Evolutionary conservation across 2,329 filamentous ascomycete species (phyloP), one percentile per base, ranked within the genome.

Genomic region (Rutstroemia sp.): DNA sequence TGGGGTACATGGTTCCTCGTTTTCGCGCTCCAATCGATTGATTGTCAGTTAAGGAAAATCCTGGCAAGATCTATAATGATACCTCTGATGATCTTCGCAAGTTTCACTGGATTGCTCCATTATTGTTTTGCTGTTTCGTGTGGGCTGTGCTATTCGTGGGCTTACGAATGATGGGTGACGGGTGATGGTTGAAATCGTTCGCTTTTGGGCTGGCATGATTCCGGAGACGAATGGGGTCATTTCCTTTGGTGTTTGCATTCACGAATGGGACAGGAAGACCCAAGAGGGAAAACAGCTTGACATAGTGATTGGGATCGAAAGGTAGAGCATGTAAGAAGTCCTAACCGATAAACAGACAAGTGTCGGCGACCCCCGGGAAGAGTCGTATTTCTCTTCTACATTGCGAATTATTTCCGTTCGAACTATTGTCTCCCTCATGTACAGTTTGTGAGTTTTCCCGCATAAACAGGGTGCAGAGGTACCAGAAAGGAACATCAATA

Each of bases 61-160:
- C 23, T 54, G 44, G 9, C 52, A 50, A 5, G 10, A 42, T 17
- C 34, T 50, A 42, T 23, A 55, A 44, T 44, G 52, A 55, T 55
- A 49, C 25, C 27, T 55, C 34, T 21, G 25, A 55, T 55, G 46
- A 50, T 50, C 25, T 55, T 44, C 23, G 34, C 42, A 45, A 49
- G 21, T 49, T 30, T 38, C 30, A 34, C 30, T 34, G 30, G 30
- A 34, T 34, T 34, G 9, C 10, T 34, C 12, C 30, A 34, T 12
- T 12, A 34, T 34, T 34, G 10, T 34, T 34, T 34, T 34, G 10
- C 10, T 34, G 30, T 53, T 38, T 48, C 21, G 14, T 34, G 25
- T 38, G 30, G 30, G 30, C 12, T 34, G 30, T 34, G 10, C 10
- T 34, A 12, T 34, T 34, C 30, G 30, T 12, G 30, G 30, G 30